Evolutionary conservation across 2,329 filamentous ascomycete species (phyloP).

Genomic region (Xylariales sp.): DNA sequence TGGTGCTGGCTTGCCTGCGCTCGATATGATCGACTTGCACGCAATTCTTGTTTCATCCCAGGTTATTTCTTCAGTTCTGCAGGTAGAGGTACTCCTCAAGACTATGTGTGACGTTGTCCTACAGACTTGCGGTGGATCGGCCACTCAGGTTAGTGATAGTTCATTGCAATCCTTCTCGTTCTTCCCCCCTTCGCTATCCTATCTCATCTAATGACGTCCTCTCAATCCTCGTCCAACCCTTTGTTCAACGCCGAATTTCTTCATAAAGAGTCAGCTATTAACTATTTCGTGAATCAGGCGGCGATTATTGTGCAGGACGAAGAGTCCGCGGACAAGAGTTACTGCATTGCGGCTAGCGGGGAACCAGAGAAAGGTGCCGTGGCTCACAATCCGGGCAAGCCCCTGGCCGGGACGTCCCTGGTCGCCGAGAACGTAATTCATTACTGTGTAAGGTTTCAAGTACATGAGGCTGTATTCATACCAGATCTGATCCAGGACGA

Average conservation of each 20-base stretch:
- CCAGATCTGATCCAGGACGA: conserved; percentile 71
- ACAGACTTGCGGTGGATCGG: conserved; percentile 67
- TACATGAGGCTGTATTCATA: conserved; percentile 62
- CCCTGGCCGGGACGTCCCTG: conserved; percentile 59
- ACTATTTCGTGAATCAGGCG: conserved; percentile 31
- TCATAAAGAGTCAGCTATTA: background rate
- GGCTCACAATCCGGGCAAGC: conserved; percentile 61
- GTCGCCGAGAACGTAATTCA: conserved; percentile 74
- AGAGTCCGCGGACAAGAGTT: conserved; percentile 49
- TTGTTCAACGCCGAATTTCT: too few species aligned
- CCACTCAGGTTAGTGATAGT: conserved; percentile 43
- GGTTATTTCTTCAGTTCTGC: conserved; percentile 72
- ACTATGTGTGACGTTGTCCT: conserved; percentile 80
- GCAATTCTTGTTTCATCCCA: conserved; percentile 76
- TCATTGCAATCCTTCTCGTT: background rate
- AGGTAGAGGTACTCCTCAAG: conserved; percentile 69
- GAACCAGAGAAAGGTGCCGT: conserved; percentile 65
- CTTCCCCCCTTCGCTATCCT: background rate
- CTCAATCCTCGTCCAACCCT: background rate
- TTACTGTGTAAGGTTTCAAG: conserved; percentile 69
- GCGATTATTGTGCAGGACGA: conserved; percentile 71
- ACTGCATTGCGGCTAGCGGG: conserved; percentile 71
- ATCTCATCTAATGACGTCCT: background rate
- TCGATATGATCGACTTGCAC: conserved; percentile 80
- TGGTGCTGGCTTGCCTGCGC: conserved; percentile 61